Base-by-base conservation (phyloP, 164 flowering plant species). In the Kalanchoe fedtschenkoi region DNA sequence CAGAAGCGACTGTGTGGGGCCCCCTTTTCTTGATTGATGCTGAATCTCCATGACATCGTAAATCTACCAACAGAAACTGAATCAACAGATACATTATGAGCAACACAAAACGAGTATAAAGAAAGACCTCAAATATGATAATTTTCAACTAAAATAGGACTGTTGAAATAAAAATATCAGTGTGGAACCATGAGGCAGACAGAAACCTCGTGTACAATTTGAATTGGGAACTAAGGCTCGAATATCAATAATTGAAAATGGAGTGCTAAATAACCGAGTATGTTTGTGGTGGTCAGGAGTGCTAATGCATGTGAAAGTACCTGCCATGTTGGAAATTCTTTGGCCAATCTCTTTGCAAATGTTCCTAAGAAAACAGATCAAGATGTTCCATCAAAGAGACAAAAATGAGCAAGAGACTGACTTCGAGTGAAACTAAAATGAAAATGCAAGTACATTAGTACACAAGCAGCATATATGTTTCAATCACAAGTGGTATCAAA, bases 11-110 rank as follows among this genome's bases (percentile, higher is more conserved):
- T 61, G 89, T 82, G 70, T 89, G 86, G 10, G 98, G 90, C 0
- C 74, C 75, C 59, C 73, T 74, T 72, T 83, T 93, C 69, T 74
- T 75, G 26, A 78, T 73, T 46, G 81, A 76, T 66, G 97, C 78
- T 19, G 98, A 93, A 72, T 93, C 98, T 43, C 97, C 98, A 80
- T 89, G 98, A 70, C 98, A 93, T 41, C 97, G 87, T 75, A 93
- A 68, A 73, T 93, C 98, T 10, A 93, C 96, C 58, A 89, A 74
- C 41, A 93, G 92, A 75, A 93, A 93, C 98, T 93, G 85, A 60
- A 61, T 34, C 51, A 66, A 66, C 32, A 38, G 17, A 58, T 38
- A 41, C 3, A 43, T 53, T 22, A 65, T 60, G 16, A 55, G 53
- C 42, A 34, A 37, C 8, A 35, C 15, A 46, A 46, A 10, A 6